Evolutionary conservation across 1,284 basidiomycete species (phyloP), one percentile per base, ranked within the genome.

Genomic region (Afroboletus lepidellus): DNA sequence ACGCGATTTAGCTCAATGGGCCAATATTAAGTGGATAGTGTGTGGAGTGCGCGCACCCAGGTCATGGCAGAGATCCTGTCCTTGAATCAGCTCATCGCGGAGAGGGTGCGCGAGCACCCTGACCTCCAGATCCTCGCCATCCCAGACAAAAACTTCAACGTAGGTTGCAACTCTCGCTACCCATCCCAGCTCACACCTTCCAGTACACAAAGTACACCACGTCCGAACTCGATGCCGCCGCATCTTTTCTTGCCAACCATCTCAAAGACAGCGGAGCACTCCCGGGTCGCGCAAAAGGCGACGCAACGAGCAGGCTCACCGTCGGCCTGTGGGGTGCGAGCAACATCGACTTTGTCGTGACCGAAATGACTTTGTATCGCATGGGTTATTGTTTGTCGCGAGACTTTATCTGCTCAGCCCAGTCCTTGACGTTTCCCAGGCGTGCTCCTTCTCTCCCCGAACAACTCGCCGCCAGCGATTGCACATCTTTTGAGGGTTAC

Each of bases 401-500:
- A n/a, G n/a, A n/a, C n/a, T n/a, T n/a, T 30, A 1, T 18, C n/a
- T 33, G 5, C 8, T 2, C 1, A 2, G 6, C 20, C 15, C 38
- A 7, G n/a, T 37, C 21, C 24, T n/a, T 53, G 18, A 60, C 15
- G 13, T 9, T 16, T 23, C n/a, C n/a, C 33, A 69, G 63, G 63
- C 15, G 55, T 69, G 1, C 69, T 81, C 16, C 66, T 81, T 2
- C 64, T 81, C n/a, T 79, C 76, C 5, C 74, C 78, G 39, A 82
- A 84, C 67, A 84, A 84, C 63, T 79, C 78, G 0, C 70, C 77
- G 0, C 69, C 80, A 1, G 81, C 82, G 5, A 74, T 82, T 27
- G 78, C 79, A 0, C 80, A 84, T 59, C 69, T 86, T 39, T 70
- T 77, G 60, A 72, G 74, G 33, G 61, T 72, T n/a, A 84, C 81